Conservation (phyloP, 768 basidiomycete genomes). For the Butyriboletus loyo region DNA sequence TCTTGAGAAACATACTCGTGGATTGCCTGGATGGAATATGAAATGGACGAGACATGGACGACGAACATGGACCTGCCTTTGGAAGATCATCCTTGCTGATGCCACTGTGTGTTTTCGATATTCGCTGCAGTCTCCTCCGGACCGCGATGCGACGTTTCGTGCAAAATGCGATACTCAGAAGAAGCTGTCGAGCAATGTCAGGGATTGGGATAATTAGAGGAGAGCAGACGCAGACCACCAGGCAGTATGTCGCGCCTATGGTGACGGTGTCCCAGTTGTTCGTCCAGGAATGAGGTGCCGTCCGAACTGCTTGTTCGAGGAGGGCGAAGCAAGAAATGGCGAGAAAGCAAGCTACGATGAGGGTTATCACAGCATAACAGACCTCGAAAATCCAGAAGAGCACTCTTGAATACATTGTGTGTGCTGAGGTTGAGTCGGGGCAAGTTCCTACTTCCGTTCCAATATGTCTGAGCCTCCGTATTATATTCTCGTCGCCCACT, state of each 20-base stretch:
- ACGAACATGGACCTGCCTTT: slow-evolving; percentile 39
- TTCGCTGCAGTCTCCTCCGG: slow-evolving; percentile 58
- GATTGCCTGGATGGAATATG: slow-evolving; percentile 45
- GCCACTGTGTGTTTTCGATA: slow-evolving; percentile 58
- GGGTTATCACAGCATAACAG: slow-evolving; percentile 51
- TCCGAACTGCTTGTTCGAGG: slow-evolving; percentile 71
- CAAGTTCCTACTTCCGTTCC: background rate
- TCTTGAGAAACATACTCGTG: slow-evolving; percentile 70
- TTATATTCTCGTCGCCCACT: slow-evolving; percentile 68
- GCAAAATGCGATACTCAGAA: slow-evolving; percentile 59
- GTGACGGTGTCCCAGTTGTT: slow-evolving; percentile 67
- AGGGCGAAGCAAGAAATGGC: slow-evolving; percentile 64
- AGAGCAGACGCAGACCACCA: slow-evolving; percentile 52
- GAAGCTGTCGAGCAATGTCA: slow-evolving; percentile 39
- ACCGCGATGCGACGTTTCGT: slow-evolving; percentile 68
- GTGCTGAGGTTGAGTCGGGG: background rate
- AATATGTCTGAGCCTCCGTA: slow-evolving; percentile 45
- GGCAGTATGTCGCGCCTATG: slow-evolving; percentile 66
- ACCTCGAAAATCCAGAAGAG: slow-evolving; percentile 51
- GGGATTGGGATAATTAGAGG: background rate
- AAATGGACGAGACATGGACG: background rate
- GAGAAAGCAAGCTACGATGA: slow-evolving; percentile 49
- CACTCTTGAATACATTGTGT: slow-evolving; percentile 33
- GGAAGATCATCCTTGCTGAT: slow-evolving; percentile 58
- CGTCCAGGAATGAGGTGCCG: slow-evolving; percentile 52